Conservation (phyloP, 2,329 filamentous ascomycete species). For the Fusarium mangiferae region DNA sequence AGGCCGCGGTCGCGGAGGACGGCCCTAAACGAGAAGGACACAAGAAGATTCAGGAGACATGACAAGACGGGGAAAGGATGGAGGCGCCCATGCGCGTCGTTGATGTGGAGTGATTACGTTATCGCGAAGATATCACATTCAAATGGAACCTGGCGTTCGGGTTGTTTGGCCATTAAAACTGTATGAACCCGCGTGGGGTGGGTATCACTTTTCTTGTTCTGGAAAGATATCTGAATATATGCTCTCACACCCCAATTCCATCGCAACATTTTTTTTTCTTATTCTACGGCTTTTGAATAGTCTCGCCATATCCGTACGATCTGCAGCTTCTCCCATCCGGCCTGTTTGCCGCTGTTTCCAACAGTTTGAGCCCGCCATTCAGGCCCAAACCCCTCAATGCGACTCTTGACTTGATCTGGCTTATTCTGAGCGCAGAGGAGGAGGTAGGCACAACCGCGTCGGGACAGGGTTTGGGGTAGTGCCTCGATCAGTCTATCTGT, state of each 20-base stretch:
- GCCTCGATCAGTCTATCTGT: conserved; percentile 81
- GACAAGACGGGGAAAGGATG: conserved; percentile 11
- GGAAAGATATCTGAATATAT: conserved; percentile 48
- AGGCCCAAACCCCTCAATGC: conserved; percentile 62
- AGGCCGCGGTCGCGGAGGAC: conserved; percentile 54
- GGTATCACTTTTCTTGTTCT: conserved; percentile 44
- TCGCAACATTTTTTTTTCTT: not conserved
- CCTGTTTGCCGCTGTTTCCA: conserved; percentile 83
- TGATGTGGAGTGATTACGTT: conserved; percentile 27
- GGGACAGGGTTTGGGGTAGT: conserved; percentile 71
- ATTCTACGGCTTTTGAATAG: conserved; percentile 2
- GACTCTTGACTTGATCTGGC: conserved; percentile 76
- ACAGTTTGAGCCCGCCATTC: conserved; percentile 82
- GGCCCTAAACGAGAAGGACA: conserved; percentile 14
- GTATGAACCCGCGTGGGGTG: conserved; percentile 44
- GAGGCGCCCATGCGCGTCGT: conserved; percentile 26
- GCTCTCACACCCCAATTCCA: conserved; percentile 38
- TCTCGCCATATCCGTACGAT: conserved; percentile 86
- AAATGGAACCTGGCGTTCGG: conserved; percentile 51
- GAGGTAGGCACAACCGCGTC: conserved; percentile 84
- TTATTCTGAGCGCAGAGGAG: conserved; percentile 91
- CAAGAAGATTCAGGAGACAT: not conserved
- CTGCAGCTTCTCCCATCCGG: conserved; percentile 93
- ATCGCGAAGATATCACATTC: conserved; percentile 42
- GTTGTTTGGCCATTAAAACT: conserved; percentile 48